Base-by-base conservation (phyloP, 805 yeast species). In the Wickerhamiella australiensis region DNA sequence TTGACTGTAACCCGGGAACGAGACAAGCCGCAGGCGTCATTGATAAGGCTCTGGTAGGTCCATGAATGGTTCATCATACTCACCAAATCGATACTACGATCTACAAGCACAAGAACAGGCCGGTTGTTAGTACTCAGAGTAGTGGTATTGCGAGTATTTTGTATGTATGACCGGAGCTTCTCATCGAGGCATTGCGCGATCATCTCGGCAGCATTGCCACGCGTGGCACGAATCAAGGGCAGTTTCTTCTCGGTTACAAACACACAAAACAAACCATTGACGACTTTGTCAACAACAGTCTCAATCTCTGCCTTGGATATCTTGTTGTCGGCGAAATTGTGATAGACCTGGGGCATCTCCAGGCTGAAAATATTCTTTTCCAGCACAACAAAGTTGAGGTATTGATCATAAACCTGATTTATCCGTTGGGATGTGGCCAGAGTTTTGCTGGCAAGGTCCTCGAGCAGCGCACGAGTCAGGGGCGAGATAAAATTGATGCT, bases 21-120 rank as follows among this genome's bases (percentile, higher is more conserved):
- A 56, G 80, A 76, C 58, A 92, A 72, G 47, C 77, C 75, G 63
- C 92, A 85, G 4, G 87, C 92, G 63, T 92, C 99, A 60, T 88
- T 84, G 17, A 92, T 92, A 77, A 92, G 80, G 60, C 96, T 87
- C 68, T 90, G 95, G 64, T 92, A 92, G 46, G 94, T 88, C 96
- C 97, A 90, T 11, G 96, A 85, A 67, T 92, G 99, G 1, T 90
- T 77, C 65, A 92, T 80, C 96, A 92, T 90, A 13, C 95, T 82
- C 1, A 92, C 81, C 53, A 92, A 71, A 66, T 92, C 97, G 52
- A 92, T 73, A 61, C 82, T 85, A 65, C 99, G 75, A 66, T 92
- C 99, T 42, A 92, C 67, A 37, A 92, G 65, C 27, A 94, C 73
- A 57, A 92, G 70, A 11, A 90, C 96, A 2, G 82, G 77, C 53